Evolutionary conservation across 192 early-diverging fungal genomes (phyloP), one percentile per base, ranked within the genome.

Genomic region (Podochytrium sp.): DNA sequence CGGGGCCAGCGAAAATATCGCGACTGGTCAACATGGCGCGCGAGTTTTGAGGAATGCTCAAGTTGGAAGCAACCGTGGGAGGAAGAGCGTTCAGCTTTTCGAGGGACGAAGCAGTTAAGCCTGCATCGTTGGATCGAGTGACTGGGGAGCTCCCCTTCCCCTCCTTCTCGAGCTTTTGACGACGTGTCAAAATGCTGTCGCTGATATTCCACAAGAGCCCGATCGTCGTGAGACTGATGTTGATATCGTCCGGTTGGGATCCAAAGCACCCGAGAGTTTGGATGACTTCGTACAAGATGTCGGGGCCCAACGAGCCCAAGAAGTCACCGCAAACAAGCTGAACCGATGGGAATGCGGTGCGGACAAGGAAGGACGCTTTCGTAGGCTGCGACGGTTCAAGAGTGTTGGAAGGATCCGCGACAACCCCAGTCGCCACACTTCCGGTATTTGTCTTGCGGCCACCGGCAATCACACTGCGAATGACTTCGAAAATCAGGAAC

Each of bases 321-420:
- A 98, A 97, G 75, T 99, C 98, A 0, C 92, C 93, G 77, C 96
- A 98, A 30, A 99, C 93, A 18, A 99, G 79, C 75, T 99, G 96
- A 60, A 99, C 65, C 49, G 91, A 96, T 3, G 95, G 91, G 70
- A 99, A 99, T 10, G 93, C 95, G 51, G 91, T 81, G 10, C 92
- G 86, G 70, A 96, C 90, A 49, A 93, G 75, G 32, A 43, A 35
- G 20, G 78, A 30, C 6, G 73, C 64, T 58, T 79, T 82, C 3
- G 51, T 39, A 49, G 59, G 3, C 43, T 77, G 35, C 47, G 65
- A 3, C 14, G 68, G 42, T 33, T 50, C 52, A 7, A 53, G 4
- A 38, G 14, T 35, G 40, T 65, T 50, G n/a, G 47, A 58, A 25
- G 50, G 18, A 27, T 76, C 42, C 2, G 60, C 42, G 3, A 39